A percentile compares a stretch with the other conserved stretches of the same genome.
Conservation (phyloP, 768 basidiomycete species). For the Leccinum disarticulatum region DNA sequence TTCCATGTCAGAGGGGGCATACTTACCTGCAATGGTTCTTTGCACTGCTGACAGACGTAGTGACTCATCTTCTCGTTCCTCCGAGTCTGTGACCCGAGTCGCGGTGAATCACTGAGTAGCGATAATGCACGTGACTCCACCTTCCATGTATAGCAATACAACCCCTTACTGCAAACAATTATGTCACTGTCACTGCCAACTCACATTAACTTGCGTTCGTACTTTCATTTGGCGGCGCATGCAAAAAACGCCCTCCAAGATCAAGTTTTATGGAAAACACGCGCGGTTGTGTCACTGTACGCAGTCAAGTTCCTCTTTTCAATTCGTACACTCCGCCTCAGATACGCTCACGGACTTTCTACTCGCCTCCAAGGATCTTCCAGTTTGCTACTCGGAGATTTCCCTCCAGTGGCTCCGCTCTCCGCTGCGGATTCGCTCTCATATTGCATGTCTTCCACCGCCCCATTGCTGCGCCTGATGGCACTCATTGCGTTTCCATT, state of each 20-base stretch:
- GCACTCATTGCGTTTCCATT: slow-evolving; percentile 7
- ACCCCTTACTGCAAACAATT: background rate
- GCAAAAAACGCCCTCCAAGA: slow-evolving; percentile 20
- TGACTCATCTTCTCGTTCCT: slow-evolving; percentile 32
- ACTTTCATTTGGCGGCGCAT: slow-evolving; percentile 13
- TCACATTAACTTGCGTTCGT: background rate
- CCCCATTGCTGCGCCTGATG: background rate
- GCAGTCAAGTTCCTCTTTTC: slow-evolving; percentile 1
- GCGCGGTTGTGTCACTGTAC: slow-evolving; percentile 7
- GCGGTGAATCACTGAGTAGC: background rate
- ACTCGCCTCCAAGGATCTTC: slow-evolving; percentile 2
- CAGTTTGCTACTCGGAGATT: background rate
- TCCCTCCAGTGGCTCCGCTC: background rate
- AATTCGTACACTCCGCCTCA: background rate
- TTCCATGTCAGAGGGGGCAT: slow-evolving; percentile 1
- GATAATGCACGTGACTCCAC: background rate
- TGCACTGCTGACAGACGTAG: slow-evolving; percentile 84
- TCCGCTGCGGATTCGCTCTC: background rate
- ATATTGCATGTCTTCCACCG: background rate
- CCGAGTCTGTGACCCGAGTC: too few species aligned
- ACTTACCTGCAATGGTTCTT: slow-evolving; percentile 82
- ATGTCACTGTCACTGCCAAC: slow-evolving; percentile 2
- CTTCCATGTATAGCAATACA: background rate
- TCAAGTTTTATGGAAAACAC: slow-evolving; percentile 9
- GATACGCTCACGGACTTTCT: slow-evolving; percentile 3